A percentile compares a stretch with the other conserved stretches of the same genome.
Evolutionary conservation across 352 stramenopile species (phyloP).

Genomic region (Pythium chondricola): DNA sequence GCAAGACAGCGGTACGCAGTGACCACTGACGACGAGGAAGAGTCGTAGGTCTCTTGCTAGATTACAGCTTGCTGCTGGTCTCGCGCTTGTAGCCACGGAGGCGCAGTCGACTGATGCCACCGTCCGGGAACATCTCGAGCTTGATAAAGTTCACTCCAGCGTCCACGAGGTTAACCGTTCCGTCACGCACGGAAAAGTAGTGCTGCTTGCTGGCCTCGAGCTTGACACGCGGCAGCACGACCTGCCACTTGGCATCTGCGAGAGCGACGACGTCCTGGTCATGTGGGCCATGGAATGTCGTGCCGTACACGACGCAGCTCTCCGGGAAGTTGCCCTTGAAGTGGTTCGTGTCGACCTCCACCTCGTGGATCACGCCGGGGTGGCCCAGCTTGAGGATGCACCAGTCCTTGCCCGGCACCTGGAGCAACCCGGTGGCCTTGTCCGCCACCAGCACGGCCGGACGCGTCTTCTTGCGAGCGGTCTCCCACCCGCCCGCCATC

Average conservation of each 20-base stretch:
- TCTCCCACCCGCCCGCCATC: conserved; percentile 95
- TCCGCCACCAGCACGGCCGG: conserved; percentile 62
- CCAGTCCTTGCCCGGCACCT: conserved; percentile 88
- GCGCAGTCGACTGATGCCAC: conserved; percentile 88
- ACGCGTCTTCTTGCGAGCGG: conserved; percentile 84
- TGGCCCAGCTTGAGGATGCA: conserved; percentile 88
- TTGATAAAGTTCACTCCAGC: conserved; percentile 88
- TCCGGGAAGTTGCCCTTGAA: conserved; percentile 96
- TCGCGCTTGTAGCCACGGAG: conserved; percentile 67
- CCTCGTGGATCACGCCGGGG: conserved; percentile 46
- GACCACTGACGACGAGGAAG: background rate
- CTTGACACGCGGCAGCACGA: conserved; percentile 82
- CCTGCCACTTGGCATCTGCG: conserved; percentile 69
- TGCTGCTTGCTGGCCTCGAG: conserved; percentile 85
- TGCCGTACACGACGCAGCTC: conserved; percentile 77
- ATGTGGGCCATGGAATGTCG: conserved; percentile 32
- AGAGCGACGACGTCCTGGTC: conserved; percentile 31
- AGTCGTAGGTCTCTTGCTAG: background rate
- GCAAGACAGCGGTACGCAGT: background rate
- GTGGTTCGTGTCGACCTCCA: conserved; percentile 92
- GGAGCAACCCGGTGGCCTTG: conserved; percentile 34
- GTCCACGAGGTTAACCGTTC: conserved; percentile 47
- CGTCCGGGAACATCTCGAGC: conserved; percentile 93
- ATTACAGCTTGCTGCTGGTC: background rate
- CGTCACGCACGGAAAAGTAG: conserved; percentile 60